phyloP scores from a whole-genome alignment of 331 rosid genomes.

The Quercus lobata region DNA sequence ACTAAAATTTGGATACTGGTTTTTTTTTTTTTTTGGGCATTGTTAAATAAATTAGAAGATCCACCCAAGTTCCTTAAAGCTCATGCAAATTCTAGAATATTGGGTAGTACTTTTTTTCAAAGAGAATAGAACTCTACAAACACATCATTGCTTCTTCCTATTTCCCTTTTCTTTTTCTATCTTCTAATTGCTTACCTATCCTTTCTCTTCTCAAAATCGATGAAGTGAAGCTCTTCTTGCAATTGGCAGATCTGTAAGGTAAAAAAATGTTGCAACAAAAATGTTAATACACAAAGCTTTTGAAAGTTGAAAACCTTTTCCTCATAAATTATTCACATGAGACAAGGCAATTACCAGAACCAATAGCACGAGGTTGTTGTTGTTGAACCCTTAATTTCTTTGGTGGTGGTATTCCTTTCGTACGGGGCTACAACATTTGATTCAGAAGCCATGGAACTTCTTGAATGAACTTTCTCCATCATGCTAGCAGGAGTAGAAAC shows the following conservation, averaged over 20 bases:
- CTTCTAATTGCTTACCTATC: slow-evolving; percentile 46
- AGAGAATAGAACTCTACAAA: no score
- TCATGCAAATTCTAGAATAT: no score
- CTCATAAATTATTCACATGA: neutral
- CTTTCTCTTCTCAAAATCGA: slow-evolving; percentile 80
- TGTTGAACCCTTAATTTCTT: slow-evolving; percentile 13
- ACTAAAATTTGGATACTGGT: neutral
- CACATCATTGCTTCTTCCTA: neutral
- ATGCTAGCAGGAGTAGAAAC: neutral
- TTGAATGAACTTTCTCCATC: neutral
- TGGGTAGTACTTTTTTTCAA: no score
- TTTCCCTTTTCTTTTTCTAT: neutral
- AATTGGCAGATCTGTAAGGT: slow-evolving; percentile 49
- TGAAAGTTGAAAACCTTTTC: neutral
- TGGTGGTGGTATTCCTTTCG: slow-evolving; percentile 20
- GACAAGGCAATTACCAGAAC: slow-evolving; percentile 33
- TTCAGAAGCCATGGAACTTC: slow-evolving; percentile 20
- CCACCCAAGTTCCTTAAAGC: no score
- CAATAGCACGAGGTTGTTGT: slow-evolving; percentile 29
- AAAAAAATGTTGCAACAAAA: neutral
- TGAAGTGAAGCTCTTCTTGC: slow-evolving; percentile 79
- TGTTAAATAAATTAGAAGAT: neutral
- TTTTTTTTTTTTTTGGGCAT: no score
- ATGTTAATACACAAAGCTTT: neutral
- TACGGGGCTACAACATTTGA: slow-evolving; percentile 5